Conservation (phyloP, 1,139 yeast genomes). For the Suhomyces chickasaworum region DNA sequence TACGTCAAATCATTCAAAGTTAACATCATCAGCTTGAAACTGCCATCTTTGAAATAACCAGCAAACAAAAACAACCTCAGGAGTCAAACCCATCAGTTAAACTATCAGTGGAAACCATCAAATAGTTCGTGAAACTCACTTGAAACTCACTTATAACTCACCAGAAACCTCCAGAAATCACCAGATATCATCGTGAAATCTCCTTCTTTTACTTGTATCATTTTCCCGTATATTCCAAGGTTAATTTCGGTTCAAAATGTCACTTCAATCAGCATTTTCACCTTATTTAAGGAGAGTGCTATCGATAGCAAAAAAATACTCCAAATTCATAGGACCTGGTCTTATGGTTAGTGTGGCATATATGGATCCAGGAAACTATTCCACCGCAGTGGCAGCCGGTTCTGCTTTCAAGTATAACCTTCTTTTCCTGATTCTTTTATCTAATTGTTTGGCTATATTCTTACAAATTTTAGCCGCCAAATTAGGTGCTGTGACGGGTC, state of each 20-base stretch:
- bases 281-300: conserved; percentile 1
- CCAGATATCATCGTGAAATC: no score
- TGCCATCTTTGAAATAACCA: background rate
- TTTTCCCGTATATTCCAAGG: background rate
- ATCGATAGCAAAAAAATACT: conserved; percentile 47
- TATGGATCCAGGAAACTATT: conserved; percentile 97
- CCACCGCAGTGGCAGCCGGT: conserved; percentile 93
- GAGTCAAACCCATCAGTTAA: background rate
- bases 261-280: background rate
- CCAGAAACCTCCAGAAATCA: no score
- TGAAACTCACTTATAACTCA: no score
- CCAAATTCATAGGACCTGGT: conserved; percentile 85
- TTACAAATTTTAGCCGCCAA: conserved; percentile 83
- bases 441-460: conserved; percentile 85
- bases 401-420: conserved; percentile 83
- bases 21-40: background rate
- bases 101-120: background rate
- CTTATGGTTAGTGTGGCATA: conserved; percentile 94
- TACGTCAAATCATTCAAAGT: background rate
- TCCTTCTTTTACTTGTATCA: background rate
- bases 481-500: conserved; percentile 82
- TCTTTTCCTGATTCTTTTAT: conserved; percentile 74
- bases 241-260: background rate
- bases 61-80: background rate
- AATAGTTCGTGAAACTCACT: no score